Percentiles rank a stretch among this genome's conserved stretches.
These are phyloP conservation scores for Akanthomyces uredinophilus DNA, from an alignment of 2,329 filamentous ascomycete species.

Conservation along the genomic window DNA sequence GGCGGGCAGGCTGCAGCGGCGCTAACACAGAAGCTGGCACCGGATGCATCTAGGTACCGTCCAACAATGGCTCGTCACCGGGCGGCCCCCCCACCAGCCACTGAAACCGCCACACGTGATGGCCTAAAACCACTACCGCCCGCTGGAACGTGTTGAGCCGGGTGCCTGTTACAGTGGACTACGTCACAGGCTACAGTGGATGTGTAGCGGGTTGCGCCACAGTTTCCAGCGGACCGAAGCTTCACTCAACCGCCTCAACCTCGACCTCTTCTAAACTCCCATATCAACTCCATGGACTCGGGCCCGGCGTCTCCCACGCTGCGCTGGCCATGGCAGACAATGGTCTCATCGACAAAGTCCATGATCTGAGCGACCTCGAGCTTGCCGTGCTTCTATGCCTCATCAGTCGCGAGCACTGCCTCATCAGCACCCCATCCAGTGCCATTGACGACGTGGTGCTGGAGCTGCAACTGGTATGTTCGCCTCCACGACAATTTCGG, in stretches of 20 bases:
- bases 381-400: conserved; percentile 80
- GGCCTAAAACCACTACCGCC: neutral
- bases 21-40: conserved; percentile 8
- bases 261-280: neutral
- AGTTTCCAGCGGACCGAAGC: neutral
- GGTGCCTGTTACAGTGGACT: neutral
- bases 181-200: conserved; percentile 1
- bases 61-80: neutral
- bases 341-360: conserved; percentile 61
- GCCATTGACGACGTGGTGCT: conserved; percentile 63
- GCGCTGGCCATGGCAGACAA: conserved; percentile 54
- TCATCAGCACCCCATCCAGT: conserved; percentile 67
- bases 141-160: neutral
- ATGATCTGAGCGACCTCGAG: conserved; percentile 79
- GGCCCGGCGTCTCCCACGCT: conserved; percentile 13
- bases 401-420: conserved; percentile 77
- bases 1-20: conserved; percentile 1
- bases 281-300: conserved; percentile 1
- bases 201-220: neutral
- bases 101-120: conserved; percentile 14
- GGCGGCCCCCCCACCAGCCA: neutral
- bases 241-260: neutral
- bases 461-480: conserved; percentile 63
- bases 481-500: neutral
- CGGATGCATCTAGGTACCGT: conserved; percentile 5